Conservation (phyloP, 495 filamentous ascomycete species). For the Aspergillus leporis region DNA sequence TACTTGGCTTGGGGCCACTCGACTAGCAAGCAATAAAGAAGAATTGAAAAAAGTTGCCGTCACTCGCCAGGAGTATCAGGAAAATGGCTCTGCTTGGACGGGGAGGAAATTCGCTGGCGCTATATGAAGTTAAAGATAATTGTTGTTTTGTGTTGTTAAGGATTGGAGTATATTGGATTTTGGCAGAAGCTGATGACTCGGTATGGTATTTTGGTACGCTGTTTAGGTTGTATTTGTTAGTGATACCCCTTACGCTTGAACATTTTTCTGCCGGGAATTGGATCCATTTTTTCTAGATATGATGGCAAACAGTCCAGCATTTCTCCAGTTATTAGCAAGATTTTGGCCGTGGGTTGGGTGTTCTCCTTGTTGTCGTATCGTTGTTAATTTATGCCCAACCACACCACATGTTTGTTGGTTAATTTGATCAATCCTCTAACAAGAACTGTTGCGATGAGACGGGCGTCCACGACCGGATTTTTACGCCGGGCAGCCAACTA, state of each 20-base stretch:
- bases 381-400: background rate
- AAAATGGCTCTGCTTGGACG: constrained; percentile 79
- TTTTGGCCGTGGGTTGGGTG: too few relatives aligned
- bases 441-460: background rate
- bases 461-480: background rate
- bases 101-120: constrained; percentile 66
- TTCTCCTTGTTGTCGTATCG: background rate
- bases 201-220: background rate
- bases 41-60: constrained; percentile 63
- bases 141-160: constrained; percentile 4
- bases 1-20: constrained; percentile 82
- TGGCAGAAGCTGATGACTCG: background rate
- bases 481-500: background rate
- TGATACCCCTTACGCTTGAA: constrained; percentile 19
- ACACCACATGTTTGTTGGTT: background rate
- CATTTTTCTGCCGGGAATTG: background rate
- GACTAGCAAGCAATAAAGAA: constrained; percentile 67
- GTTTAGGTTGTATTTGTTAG: constrained; percentile 6
- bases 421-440: background rate
- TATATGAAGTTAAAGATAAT: constrained; percentile 14
- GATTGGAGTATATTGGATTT: constrained; percentile 5
- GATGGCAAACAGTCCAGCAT: too few relatives aligned
- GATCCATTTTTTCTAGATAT: background rate
- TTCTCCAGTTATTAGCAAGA: too few relatives aligned
- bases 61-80: constrained; percentile 85